Evolutionary conservation across 805 yeast species (phyloP), one percentile per base, ranked within the genome.

Genomic region (Kuraishia borneana): DNA sequence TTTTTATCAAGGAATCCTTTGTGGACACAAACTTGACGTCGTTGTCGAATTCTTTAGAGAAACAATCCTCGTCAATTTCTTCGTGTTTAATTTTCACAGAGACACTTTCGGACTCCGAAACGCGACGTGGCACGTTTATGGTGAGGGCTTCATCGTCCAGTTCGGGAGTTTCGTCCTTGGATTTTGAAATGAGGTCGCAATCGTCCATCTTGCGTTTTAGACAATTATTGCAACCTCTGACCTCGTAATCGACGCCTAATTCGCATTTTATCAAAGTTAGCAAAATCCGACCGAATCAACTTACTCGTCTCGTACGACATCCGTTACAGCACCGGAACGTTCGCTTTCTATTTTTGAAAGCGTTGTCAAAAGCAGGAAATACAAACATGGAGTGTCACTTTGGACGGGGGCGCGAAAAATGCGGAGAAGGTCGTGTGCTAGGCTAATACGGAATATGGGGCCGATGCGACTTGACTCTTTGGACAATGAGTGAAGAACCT

Each of bases 311-410:
- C 13, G 37, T 32, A 22, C 58, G 37, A 34, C 58, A 53, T n/a
- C 33, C 36, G 6, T 42, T 37, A 36, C 58, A 53, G 34, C 55
- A 53, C 31, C 44, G 42, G 37, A 48, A 51, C 6, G 56, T 48
- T 20, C 58, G 42, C 35, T 52, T 52, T 22, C 58, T 43, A 8
- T 46, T 40, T 25, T 51, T 53, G 40, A 48, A 53, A 36, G 39
- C 47, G 9, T 38, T 37, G 35, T 53, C 42, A 41, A 53, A 53
- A 2, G 58, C 58, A 1, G 58, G 58, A 33, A 53, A 53, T 23
- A 53, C 56, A 39, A 43, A 48, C 54, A 50, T 51, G 22, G n/a
- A 14, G 32, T 20, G 16, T 7, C 19, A 17, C 9, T 12, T n/a
- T 6, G 30, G 18, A 28, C 17, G 16, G 31, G 20, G 16, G 29